phyloP scores from a whole-genome alignment of 805 yeast genomes.

The Lachancea fermentati region DNA sequence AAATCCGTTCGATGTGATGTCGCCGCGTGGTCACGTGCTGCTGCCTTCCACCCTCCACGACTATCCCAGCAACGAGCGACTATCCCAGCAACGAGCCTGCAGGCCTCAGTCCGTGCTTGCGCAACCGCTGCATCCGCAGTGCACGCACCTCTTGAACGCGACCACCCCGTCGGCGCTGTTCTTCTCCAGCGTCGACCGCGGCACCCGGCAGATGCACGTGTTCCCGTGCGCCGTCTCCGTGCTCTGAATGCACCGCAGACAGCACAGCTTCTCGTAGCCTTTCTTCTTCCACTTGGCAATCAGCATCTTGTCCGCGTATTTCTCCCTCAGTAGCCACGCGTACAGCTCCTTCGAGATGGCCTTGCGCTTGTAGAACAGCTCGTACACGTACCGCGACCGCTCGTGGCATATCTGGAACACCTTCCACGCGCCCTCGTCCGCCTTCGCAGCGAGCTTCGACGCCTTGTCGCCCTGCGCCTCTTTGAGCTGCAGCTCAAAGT shows the following conservation, averaged over 20 bases:
- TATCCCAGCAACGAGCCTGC: too few relatives aligned
- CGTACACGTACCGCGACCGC: slow-evolving; percentile 68
- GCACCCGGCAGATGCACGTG: slow-evolving; percentile 84
- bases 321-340: slow-evolving; percentile 64
- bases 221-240: slow-evolving; percentile 57
- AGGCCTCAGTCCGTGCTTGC: slow-evolving; percentile 69
- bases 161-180: slow-evolving; percentile 25
- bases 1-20: background rate
- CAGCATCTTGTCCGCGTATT: slow-evolving; percentile 59
- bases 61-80: too few relatives aligned
- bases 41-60: too few relatives aligned
- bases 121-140: slow-evolving; percentile 85
- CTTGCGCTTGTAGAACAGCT: slow-evolving; percentile 63
- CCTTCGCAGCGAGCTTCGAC: slow-evolving; percentile 41
- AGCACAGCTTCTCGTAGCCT: slow-evolving; percentile 84
- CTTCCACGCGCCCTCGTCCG: slow-evolving; percentile 61
- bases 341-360: slow-evolving; percentile 63
- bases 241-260: slow-evolving; percentile 68
- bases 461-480: slow-evolving; percentile 40
- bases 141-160: slow-evolving; percentile 53
- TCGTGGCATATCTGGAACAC: slow-evolving; percentile 68
- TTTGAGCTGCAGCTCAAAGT: slow-evolving; percentile 54
- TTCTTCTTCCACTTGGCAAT: slow-evolving; percentile 82
- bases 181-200: slow-evolving; percentile 46
- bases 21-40: background rate